phyloP scores from a whole-genome alignment of 2,329 filamentous ascomycete species.

The Fusarium equiseti region DNA sequence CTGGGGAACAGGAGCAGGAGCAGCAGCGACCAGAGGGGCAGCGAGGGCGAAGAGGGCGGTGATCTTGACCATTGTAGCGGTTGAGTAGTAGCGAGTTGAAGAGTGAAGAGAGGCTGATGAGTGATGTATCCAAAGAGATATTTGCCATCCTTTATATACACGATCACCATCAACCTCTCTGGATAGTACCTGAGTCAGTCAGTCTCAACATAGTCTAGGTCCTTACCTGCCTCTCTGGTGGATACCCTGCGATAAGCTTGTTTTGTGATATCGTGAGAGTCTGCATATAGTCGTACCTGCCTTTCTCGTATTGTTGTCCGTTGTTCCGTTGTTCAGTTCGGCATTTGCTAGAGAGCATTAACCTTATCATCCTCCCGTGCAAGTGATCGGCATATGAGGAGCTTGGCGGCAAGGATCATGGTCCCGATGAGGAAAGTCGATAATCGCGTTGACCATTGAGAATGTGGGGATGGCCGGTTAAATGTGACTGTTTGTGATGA shows the following conservation, averaged over 20 bases:
- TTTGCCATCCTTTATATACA: constrained; percentile 18
- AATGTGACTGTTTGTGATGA: neutral
- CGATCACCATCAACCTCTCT: neutral
- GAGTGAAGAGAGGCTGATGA: constrained; percentile 22
- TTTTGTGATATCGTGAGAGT: constrained; percentile 7
- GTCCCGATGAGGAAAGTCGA: constrained; percentile 31
- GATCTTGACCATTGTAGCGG: constrained; percentile 31
- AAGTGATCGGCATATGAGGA: constrained; percentile 26
- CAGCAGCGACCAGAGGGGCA: constrained; percentile 31
- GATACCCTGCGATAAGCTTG: constrained; percentile 20
- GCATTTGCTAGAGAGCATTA: constrained; percentile 20
- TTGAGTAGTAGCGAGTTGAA: constrained; percentile 18
- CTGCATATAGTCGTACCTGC: constrained; percentile 13
- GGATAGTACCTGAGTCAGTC: neutral
- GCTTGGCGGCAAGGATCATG: constrained; percentile 23
- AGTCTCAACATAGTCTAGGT: neutral
- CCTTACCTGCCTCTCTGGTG: constrained; percentile 18
- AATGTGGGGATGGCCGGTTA: constrained; percentile 11
- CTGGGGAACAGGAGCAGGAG: constrained; percentile 9
- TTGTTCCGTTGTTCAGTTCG: constrained; percentile 26
- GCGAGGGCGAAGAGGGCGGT: constrained; percentile 22
- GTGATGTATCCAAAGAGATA: neutral
- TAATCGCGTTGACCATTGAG: constrained; percentile 18
- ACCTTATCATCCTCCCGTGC: constrained; percentile 28
- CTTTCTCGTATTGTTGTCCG: constrained; percentile 25